phyloP scores from a whole-genome alignment of 2,329 filamentous ascomycete species.

The Venturia asperata region DNA sequence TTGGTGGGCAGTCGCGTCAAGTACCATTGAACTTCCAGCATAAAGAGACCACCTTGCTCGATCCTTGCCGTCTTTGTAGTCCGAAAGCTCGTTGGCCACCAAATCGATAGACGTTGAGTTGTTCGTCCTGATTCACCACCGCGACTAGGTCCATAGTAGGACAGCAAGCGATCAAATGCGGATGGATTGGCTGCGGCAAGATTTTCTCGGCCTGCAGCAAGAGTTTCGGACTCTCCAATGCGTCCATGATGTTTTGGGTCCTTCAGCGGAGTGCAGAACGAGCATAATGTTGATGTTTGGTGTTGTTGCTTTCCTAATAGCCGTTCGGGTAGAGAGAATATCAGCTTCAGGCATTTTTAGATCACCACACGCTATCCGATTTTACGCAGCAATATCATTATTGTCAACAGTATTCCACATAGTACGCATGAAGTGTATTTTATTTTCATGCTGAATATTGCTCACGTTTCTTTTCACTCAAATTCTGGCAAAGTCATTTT shows the following conservation, averaged over 20 bases:
- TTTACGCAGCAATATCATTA: neutral
- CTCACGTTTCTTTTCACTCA: neutral
- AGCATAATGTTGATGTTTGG: slow-evolving; percentile 5
- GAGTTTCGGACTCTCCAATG: slow-evolving; percentile 21
- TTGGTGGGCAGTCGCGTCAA: slow-evolving; percentile 5
- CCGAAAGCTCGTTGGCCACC: slow-evolving; percentile 65
- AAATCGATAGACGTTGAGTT: slow-evolving; percentile 69
- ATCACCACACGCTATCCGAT: neutral
- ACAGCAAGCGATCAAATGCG: slow-evolving; percentile 58
- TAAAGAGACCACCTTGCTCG: slow-evolving; percentile 31
- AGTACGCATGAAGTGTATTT: neutral
- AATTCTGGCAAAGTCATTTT: neutral
- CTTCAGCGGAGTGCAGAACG: neutral
- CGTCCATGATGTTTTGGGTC: slow-evolving; percentile 11
- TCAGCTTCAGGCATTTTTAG: neutral
- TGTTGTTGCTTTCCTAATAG: neutral
- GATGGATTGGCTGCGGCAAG: slow-evolving; percentile 33
- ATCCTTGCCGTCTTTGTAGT: slow-evolving; percentile 35
- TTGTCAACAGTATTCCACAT: neutral
- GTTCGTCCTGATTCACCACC: slow-evolving; percentile 59
- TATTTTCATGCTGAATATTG: neutral
- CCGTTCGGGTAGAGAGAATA: neutral
- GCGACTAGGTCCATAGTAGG: slow-evolving; percentile 80
- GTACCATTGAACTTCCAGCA: slow-evolving; percentile 42
- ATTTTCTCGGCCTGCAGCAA: slow-evolving; percentile 37